These are phyloP conservation scores for Dalbergia cochinchinensis DNA, from an alignment of 306 rosid species.

Conservation along the genomic window DNA sequence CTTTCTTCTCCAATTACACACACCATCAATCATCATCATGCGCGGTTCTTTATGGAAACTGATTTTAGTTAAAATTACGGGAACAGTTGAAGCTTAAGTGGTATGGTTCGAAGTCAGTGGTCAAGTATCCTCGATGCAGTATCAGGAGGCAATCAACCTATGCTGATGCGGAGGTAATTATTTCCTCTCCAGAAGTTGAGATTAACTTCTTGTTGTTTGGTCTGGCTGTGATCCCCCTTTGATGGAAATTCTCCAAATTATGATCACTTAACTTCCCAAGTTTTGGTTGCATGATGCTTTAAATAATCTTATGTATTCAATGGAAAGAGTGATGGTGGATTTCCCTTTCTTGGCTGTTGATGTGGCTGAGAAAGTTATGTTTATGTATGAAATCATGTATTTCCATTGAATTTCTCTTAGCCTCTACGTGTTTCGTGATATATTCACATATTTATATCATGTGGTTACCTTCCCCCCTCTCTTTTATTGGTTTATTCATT, in stretches of 20 bases:
- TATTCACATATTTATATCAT: background rate
- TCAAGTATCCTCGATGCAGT: conserved; percentile 93
- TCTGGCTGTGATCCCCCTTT: too few species aligned
- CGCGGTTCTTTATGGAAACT: conserved; percentile 14
- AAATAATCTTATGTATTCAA: background rate
- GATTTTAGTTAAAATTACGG: conserved; percentile 15
- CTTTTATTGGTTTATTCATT: conserved; percentile 39
- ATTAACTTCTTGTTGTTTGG: background rate
- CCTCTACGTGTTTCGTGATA: conserved; percentile 26
- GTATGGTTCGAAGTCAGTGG: conserved; percentile 89
- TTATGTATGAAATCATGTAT: background rate
- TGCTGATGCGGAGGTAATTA: conserved; percentile 85
- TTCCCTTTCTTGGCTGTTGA: too few species aligned
- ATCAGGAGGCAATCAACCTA: conserved; percentile 90
- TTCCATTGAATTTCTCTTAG: conserved; percentile 6
- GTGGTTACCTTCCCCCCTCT: conserved; percentile 9
- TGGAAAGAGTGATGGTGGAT: too few species aligned
- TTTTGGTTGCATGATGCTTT: background rate
- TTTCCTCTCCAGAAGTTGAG: conserved; percentile 41
- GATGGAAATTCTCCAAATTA: too few species aligned
- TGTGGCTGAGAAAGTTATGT: background rate
- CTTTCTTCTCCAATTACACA: background rate
- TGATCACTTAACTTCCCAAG: background rate
- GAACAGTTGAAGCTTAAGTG: conserved; percentile 83
- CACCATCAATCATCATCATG: background rate